Conservation (phyloP, 2,329 filamentous ascomycete species). For the Hypoxylon sp. region DNA sequence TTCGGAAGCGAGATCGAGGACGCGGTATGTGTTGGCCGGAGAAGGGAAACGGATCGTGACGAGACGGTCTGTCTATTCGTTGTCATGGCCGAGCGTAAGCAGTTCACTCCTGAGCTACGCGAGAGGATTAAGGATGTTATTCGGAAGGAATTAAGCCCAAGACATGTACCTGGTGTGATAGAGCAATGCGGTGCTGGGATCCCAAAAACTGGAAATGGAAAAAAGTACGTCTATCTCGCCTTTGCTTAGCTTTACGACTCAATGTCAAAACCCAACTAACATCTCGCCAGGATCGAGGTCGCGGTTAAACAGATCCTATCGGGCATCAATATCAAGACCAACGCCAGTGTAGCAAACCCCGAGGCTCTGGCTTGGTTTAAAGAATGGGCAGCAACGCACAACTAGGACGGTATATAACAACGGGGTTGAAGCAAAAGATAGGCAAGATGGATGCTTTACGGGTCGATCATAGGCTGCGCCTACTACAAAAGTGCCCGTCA, state of each 20-base stretch:
- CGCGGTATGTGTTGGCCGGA: constrained; percentile 85
- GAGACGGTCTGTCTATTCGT: constrained; percentile 92
- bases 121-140: constrained; percentile 75
- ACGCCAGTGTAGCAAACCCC: constrained; percentile 92
- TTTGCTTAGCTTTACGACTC: constrained; percentile 28
- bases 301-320: constrained; percentile 97
- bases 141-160: constrained; percentile 82
- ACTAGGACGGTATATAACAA: constrained; percentile 19
- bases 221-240: constrained; percentile 78
- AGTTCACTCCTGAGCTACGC: constrained; percentile 71
- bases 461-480: background rate
- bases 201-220: constrained; percentile 92
- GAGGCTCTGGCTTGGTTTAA: constrained; percentile 91
- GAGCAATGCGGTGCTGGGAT: constrained; percentile 85
- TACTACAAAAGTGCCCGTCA: background rate
- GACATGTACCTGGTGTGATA: constrained; percentile 88
- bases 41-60: constrained; percentile 78
- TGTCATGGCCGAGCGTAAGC: constrained; percentile 73
- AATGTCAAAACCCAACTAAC: constrained; percentile 15
- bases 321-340: constrained; percentile 86
- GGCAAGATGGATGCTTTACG: background rate
- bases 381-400: constrained; percentile 74
- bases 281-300: constrained; percentile 79
- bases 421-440: background rate
- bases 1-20: constrained; percentile 85